Base-by-base conservation (phyloP, 2,329 filamentous ascomycete species). In the Alternaria sp. region DNA sequence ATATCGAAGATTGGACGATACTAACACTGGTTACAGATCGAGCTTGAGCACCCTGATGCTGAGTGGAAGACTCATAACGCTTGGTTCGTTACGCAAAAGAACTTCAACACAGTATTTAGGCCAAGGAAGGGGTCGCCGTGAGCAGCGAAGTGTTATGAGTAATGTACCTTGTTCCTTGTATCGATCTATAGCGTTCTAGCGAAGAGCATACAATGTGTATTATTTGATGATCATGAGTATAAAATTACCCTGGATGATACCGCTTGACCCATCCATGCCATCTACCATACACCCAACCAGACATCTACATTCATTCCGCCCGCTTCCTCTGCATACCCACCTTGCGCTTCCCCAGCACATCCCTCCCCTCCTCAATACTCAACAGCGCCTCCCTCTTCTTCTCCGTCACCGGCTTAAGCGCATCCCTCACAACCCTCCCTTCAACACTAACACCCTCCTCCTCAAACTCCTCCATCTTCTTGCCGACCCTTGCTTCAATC, bases 381-480 rank as follows among this genome's bases (percentile, higher is more conserved):
- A 97, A 80, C 78, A 95, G 78, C 1, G 95, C 96, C 81, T 97
- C 93, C 61, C 94, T 87, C 86, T 97, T 97, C 87, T 95, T 97
- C 84, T 96, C 92, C n/a, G 92, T 91, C 6, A 99, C 96, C 49
- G 93, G 80, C 85, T 97, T 97, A 76, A 99, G 82, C 36, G 90
- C 89, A 67, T 97, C 94, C 58, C 91, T 87, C 51, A 97, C 85
- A 23, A 99, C 93, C 61, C 96, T 86, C 2, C 90, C 92, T 84
- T 98, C 95, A n/a, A 99, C 83, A 81, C 93, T 98, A 59, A 99
- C 96, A 1, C 93, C 93, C 73, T 97, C 93, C 79, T 98, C 95
- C 56, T 86, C 90, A 66, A 93, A 99, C 64, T 90, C 89, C 49
- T 88, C 89, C 91, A 99, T 92, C 79, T 92, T 81, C 75, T 88